Evolutionary conservation across 2,329 filamentous ascomycete species (phyloP).

Genomic region (Colletotrichum truncatum): DNA sequence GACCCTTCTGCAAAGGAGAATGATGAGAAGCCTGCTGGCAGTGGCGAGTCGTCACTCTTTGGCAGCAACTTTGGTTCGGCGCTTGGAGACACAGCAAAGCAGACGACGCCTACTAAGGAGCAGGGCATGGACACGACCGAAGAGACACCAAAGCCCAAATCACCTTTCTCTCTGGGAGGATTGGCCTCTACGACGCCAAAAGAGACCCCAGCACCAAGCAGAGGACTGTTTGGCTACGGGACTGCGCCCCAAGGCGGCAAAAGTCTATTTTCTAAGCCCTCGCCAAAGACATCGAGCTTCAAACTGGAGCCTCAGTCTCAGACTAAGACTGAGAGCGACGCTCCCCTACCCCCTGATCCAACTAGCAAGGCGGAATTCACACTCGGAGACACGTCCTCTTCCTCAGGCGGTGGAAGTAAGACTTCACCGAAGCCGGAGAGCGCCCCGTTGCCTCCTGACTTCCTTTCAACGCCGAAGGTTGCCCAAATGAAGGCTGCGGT

Average conservation of each 20-base stretch:
- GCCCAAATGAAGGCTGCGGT: slow-evolving; percentile 29
- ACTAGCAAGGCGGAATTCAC: slow-evolving; percentile 62
- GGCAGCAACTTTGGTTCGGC: slow-evolving; percentile 68
- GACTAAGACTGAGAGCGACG: slow-evolving; percentile 46
- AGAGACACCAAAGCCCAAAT: slow-evolving; percentile 45
- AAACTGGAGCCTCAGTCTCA: slow-evolving; percentile 42
- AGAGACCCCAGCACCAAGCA: slow-evolving; percentile 57
- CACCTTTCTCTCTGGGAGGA: slow-evolving; percentile 24
- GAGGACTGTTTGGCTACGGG: slow-evolving; percentile 46
- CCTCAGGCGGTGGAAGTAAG: slow-evolving; percentile 46
- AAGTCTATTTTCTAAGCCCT: slow-evolving; percentile 36
- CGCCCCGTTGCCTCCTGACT: slow-evolving; percentile 45
- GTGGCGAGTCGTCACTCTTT: slow-evolving; percentile 63
- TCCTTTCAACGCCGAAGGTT: slow-evolving; percentile 38
- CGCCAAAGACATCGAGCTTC: slow-evolving; percentile 29
- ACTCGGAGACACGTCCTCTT: slow-evolving; percentile 61
- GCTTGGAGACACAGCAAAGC: slow-evolving; percentile 57
- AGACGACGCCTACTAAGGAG: slow-evolving; percentile 55
- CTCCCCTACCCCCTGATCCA: slow-evolving; percentile 63
- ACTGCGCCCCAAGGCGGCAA: slow-evolving; percentile 36
- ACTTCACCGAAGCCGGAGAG: slow-evolving; percentile 33
- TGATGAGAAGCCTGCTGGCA: slow-evolving; percentile 56
- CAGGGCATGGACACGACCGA: slow-evolving; percentile 60
- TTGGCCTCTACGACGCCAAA: slow-evolving; percentile 57
- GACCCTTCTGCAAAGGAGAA: slow-evolving; percentile 71